Base-by-base conservation (phyloP, 371 early-diverging fungal genomes). In the Smittium culicis region DNA sequence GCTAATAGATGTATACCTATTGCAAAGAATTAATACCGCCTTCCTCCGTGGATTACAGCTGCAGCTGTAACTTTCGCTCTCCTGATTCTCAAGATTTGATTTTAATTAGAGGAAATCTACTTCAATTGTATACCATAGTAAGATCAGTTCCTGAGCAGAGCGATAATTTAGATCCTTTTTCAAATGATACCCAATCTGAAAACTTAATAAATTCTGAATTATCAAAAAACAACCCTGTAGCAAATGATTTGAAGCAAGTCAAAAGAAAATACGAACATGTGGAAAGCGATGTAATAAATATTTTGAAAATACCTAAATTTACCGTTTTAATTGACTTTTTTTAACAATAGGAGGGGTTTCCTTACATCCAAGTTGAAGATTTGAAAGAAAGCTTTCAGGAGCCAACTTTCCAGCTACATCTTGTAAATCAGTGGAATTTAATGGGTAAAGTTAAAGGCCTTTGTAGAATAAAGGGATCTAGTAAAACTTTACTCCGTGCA, bases 1-100 rank as follows among this genome's bases (percentile, higher is more conserved):
- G 54, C 17, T 16, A 32, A 60, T 8, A 60, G n/a, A 64, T 64
- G 65, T 64, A 64, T 30, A 35, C 65, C 2, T 64, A 64, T 35
- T 31, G 32, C 35, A 64, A 64, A 54, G 65, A 64, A 45, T 34
- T 64, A 16, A 5, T 16, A 34, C 65, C 65, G 2, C 65, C 65
- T 25, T 45, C 35, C 20, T 3, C 65, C 17, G 28, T 64, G 1
- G 65, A 64, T 34, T 64, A 14, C 65, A 64, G 65, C 27, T 32
- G 33, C 34, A 64, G 35, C 27, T 35, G 65, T 45, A 64, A 30
- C 17, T 64, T 64, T 64, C n/a, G 17, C 1, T 34, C n/a, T 24
- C 29, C 65, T 2, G 35, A 64, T 8, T 20, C 17, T 3, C 17
- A 14, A 35, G 35, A 64, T 29, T 35, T 64, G 17, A 35, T 64